Evolutionary conservation across 768 basidiomycete genomes (phyloP).

Genomic region (Dentipellis fragilis): DNA sequence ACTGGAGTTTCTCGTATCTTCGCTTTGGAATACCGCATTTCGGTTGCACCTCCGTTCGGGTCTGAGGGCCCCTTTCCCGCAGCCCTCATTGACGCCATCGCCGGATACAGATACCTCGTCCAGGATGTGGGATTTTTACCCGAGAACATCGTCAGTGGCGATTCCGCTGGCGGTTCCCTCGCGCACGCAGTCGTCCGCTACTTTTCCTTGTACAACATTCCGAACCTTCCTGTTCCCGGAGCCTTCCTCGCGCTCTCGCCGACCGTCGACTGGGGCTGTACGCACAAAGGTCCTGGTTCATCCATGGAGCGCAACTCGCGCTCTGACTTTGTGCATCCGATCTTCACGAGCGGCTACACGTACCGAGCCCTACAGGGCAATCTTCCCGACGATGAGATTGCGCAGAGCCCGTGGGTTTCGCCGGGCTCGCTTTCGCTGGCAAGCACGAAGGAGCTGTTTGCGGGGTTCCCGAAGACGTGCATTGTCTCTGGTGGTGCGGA

Average conservation of each 20-base stretch:
- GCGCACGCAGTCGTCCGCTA: constrained; percentile 12
- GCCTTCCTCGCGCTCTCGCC: constrained; percentile 13
- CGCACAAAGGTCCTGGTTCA: no score
- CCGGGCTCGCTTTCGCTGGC: constrained; percentile 6
- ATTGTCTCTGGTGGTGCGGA: constrained; percentile 4
- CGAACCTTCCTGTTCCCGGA: constrained; percentile 5
- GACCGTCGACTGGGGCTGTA: constrained; percentile 12
- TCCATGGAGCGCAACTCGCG: no score
- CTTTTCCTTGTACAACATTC: constrained; percentile 5
- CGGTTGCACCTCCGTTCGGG: constrained; percentile 7
- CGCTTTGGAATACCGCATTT: constrained; percentile 36
- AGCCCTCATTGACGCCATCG: constrained; percentile 10
- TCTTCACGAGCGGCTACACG: background rate
- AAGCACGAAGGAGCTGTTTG: background rate
- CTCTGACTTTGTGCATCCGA: constrained; percentile 1
- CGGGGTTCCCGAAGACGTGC: constrained; percentile 2
- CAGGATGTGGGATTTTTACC: constrained; percentile 9
- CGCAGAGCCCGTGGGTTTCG: background rate
- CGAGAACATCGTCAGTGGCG: constrained; percentile 9
- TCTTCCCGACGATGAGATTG: background rate
- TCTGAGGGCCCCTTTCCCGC: constrained; percentile 9
- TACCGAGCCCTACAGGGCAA: background rate
- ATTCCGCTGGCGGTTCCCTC: constrained; percentile 15
- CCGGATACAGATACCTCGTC: constrained; percentile 10
- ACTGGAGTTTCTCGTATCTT: constrained; percentile 35